Conservation (phyloP, 352 stramenopile species). For the Labyrinthula sp. region DNA sequence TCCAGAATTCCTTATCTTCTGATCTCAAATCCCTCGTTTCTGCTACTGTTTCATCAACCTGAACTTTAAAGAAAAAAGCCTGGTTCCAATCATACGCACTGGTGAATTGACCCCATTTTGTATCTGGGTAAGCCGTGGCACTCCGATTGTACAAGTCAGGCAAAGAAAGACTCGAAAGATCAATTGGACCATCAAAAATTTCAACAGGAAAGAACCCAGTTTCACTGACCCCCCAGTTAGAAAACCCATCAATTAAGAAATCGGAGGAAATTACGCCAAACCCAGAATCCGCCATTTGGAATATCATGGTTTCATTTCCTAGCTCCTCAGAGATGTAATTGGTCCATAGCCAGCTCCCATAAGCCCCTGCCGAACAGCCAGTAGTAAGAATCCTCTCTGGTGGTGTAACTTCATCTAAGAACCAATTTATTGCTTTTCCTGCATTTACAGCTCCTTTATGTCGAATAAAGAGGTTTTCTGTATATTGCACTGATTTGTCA, state of each 20-base stretch:
- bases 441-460: conserved; percentile 11
- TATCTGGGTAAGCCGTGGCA: not conserved
- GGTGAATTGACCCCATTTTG: not conserved
- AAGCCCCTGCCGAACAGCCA: not conserved
- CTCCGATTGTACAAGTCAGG: conserved; percentile 1
- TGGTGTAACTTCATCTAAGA: not conserved
- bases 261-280: not conserved
- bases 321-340: conserved; percentile 1
- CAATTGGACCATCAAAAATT: not conserved
- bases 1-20: too few relatives aligned
- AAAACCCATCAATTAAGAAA: conserved; percentile 1
- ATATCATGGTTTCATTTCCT: not conserved
- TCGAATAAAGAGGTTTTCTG: not conserved
- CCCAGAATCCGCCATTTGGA: conserved; percentile 6
- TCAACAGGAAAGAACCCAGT: not conserved
- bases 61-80: not conserved
- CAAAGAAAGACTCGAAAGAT: not conserved
- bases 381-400: not conserved
- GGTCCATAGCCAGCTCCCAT: not conserved
- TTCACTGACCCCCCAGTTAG: conserved; percentile 1
- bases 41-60: not conserved
- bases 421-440: not conserved
- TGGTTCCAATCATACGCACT: conserved; percentile 3
- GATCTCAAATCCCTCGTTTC: too few relatives aligned
- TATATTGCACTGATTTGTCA: conserved; percentile 3